A percentile compares a stretch with the other conserved stretches of the same genome.
Evolutionary conservation across 805 yeast species (phyloP).

Genomic region (Cyberlindnera subsufficiens): DNA sequence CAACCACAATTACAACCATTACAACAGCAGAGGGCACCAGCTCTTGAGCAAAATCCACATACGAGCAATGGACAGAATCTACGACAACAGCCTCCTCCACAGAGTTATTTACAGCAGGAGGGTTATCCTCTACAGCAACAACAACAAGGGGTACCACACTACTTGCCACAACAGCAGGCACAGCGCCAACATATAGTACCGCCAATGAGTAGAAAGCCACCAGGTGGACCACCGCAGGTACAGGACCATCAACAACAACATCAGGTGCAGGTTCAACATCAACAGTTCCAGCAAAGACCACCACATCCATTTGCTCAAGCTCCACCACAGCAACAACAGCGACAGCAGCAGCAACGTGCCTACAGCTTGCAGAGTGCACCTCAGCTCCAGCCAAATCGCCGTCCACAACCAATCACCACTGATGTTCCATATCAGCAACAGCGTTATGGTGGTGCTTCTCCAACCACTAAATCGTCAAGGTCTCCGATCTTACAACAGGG

Average conservation of each 20-base stretch:
- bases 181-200: not conserved
- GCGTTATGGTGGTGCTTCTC: constrained; percentile 6
- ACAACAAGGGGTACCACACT: not conserved
- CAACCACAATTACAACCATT: not conserved
- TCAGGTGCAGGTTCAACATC: constrained; percentile 2
- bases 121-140: not conserved
- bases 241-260: constrained; percentile 6
- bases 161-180: not conserved
- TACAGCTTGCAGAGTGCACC: constrained; percentile 1
- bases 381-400: not conserved
- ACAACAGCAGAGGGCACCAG: not conserved
- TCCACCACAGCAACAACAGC: constrained; percentile 15
- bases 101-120: no score
- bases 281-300: constrained; percentile 1
- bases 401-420: constrained; percentile 9
- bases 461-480: constrained; percentile 15
- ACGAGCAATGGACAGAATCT: no score
- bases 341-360: constrained; percentile 8
- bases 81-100: no score
- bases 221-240: no score
- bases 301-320: constrained; percentile 2
- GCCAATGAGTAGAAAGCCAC: no score
- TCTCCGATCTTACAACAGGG: constrained; percentile 36
- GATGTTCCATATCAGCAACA: constrained; percentile 16
- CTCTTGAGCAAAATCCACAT: no score